phyloP scores from a whole-genome alignment of 2,329 filamentous ascomycete species.

The Aureobasidium sp. region DNA sequence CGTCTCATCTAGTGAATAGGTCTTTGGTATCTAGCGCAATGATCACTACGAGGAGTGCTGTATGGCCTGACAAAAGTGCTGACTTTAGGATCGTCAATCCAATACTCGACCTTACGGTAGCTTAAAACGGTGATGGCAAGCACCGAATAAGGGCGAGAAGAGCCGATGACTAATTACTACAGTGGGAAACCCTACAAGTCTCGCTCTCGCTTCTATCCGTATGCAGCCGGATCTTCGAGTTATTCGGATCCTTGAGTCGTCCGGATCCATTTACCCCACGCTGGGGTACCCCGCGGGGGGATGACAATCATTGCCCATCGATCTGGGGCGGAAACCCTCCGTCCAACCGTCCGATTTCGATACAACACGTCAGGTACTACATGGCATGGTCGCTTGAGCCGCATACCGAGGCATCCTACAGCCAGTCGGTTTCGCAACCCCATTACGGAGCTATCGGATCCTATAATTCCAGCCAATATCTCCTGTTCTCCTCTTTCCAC shows the following conservation, averaged over 20 bases:
- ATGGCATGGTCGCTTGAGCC: not conserved
- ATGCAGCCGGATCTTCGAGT: not conserved
- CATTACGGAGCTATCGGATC: not conserved
- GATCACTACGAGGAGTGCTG: not conserved
- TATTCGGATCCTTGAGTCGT: not conserved
- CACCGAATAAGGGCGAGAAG: too few relatives aligned
- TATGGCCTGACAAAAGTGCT: not conserved
- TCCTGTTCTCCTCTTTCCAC: not conserved
- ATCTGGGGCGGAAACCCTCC: not conserved
- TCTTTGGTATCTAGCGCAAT: not conserved
- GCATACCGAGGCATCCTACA: not conserved
- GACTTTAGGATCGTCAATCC: not conserved
- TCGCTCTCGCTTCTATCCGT: not conserved
- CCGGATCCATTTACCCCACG: not conserved
- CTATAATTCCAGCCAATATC: not conserved
- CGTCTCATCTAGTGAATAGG: not conserved
- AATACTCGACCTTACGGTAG: too few relatives aligned
- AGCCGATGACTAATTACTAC: not conserved
- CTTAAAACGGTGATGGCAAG: not conserved
- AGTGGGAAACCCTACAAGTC: not conserved
- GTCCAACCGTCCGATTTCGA: not conserved
- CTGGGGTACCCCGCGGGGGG: constrained; percentile 1
- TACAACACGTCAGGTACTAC: not conserved
- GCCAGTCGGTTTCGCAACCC: not conserved
- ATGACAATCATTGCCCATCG: constrained; percentile 2